A percentile compares a stretch with the other conserved stretches of the same genome.
Evolutionary conservation across 257 asterid genomes (phyloP).

Genomic region (Solanum chiquidenum): DNA sequence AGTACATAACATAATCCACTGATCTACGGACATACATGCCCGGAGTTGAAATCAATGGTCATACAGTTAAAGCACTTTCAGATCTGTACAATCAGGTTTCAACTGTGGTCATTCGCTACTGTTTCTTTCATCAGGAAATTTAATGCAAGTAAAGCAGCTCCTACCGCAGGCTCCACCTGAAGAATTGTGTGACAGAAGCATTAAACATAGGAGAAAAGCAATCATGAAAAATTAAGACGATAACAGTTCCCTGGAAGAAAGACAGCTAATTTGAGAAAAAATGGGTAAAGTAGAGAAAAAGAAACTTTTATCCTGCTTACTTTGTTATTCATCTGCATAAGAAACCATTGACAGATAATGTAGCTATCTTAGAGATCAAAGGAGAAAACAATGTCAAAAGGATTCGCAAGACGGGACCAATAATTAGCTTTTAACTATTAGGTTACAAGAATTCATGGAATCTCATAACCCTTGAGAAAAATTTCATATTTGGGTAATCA

Average conservation of each 20-base stretch:
- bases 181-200: not conserved
- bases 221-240: not conserved
- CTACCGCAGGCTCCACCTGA: conserved; percentile 88
- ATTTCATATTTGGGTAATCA: not conserved
- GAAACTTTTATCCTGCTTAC: not conserved
- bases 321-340: not conserved
- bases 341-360: not conserved
- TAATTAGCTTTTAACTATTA: not conserved
- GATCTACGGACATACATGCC: not conserved
- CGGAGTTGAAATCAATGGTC: not conserved
- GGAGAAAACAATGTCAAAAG: not conserved
- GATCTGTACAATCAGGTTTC: conserved; percentile 4
- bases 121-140: conserved; percentile 44
- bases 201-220: not conserved
- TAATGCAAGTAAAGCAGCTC: conserved; percentile 88
- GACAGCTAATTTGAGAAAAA: not conserved
- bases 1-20: not conserved
- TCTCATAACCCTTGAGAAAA: not conserved
- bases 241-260: not conserved
- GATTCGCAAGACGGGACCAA: not conserved
- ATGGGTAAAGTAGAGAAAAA: not conserved
- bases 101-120: conserved; percentile 35
- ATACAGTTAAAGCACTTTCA: not conserved
- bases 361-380: not conserved
- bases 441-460: not conserved